These are phyloP conservation scores for Linnemannia elongata DNA, from an alignment of 192 early-diverging fungal genomes.

Conservation along the genomic window DNA sequence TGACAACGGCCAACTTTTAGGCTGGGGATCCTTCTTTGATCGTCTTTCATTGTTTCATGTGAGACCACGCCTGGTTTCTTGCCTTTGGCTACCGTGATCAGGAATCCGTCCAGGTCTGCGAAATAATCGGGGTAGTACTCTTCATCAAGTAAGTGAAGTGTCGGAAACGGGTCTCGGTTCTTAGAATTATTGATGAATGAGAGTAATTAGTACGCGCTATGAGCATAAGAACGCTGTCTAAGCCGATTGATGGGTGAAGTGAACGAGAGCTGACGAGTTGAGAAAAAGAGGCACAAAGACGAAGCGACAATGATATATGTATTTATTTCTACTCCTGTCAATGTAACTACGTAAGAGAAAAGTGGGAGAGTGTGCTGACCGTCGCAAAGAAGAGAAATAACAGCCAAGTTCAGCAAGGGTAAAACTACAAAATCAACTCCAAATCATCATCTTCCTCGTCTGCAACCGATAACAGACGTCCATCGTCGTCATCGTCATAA, in stretches of 20 bases:
- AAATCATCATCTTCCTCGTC: conserved; percentile 59
- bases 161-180: conserved; percentile 11
- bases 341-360: background rate
- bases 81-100: background rate
- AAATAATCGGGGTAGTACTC: conserved; percentile 2
- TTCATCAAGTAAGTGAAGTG: conserved; percentile 2
- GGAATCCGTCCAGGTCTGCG: background rate
- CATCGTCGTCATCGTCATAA: conserved; percentile 67
- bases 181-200: background rate
- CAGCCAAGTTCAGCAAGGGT: background rate
- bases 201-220: too few species aligned
- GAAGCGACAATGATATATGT: background rate
- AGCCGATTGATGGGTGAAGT: too few species aligned
- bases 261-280: too few species aligned
- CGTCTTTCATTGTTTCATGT: background rate
- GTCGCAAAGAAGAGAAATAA: background rate
- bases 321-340: background rate
- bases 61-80: conserved; percentile 1
- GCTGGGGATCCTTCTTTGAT: background rate
- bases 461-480: conserved; percentile 37
- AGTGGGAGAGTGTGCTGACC: too few species aligned
- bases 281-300: too few species aligned
- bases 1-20: conserved; percentile 3
- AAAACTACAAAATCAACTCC: conserved; percentile 40
- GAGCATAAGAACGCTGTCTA: too few species aligned